Base-by-base conservation (phyloP, 371 early-diverging fungal species). In the Haplosporangium sp. region DNA sequence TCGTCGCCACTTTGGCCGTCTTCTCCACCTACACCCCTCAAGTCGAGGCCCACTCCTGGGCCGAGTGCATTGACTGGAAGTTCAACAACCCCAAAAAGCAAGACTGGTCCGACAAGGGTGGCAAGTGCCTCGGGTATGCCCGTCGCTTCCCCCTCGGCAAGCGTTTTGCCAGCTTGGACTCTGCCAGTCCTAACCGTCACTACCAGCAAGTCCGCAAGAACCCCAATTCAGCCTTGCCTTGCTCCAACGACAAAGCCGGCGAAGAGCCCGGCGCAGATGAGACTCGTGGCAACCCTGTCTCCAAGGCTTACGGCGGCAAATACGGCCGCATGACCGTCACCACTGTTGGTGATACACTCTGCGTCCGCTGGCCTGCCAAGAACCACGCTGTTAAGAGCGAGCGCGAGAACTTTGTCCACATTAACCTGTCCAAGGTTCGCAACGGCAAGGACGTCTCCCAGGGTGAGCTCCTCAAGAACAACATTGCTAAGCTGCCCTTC, bases 321-420 rank as follows among this genome's bases (percentile, higher is more conserved):
- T 65, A 53, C 37, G 75, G 75, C 46, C 37, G 16, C 9, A 74
- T 74, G 75, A 74, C 75, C 58, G 65, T 65, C 37, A 61, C 75
- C 57, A 48, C 36, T 1, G 69, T 65, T 48, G 75, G 75, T 57
- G 58, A 69, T 38, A 68, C 69, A 52, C 75, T 75, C 59, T 74
- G 75, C 38, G 64, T 74, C 69, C 69, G 75, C 65, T 74, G 75
- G 75, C 75, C 75, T 41, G 64, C 69, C 64, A 74, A 74, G 69
- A 74, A 69, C 62, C 75, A 74, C 36, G 69, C 75, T 53, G 45
- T 9, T 8, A 52, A 64, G 66, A 55, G 55, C 58, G 60, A 59
- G 60, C 43, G n/a, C 48, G 55, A 67, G 42, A 12, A 12, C 62
- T 50, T 20, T 10, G 76, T 75, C 55, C 48, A 54, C 46, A 75